Evolutionary conservation across 2,329 filamentous ascomycete species (phyloP).

Genomic region (Huntiella abstrusa): DNA sequence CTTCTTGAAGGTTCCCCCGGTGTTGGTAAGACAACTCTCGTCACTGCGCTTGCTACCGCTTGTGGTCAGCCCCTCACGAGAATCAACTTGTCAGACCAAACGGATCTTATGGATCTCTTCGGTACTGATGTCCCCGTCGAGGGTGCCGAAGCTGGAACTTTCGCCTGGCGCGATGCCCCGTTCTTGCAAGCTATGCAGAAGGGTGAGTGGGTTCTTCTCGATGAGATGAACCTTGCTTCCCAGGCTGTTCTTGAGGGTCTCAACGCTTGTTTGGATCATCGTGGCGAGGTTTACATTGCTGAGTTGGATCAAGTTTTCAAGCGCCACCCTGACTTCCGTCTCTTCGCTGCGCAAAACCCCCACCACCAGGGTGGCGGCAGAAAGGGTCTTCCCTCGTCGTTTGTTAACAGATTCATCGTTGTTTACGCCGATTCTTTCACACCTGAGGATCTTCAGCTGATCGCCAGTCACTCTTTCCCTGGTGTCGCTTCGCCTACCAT

Average conservation of each 20-base stretch:
- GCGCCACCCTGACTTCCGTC: constrained; percentile 71
- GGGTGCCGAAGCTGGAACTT: constrained; percentile 75
- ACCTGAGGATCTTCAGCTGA: constrained; percentile 59
- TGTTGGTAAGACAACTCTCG: constrained; percentile 89
- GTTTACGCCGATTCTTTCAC: constrained; percentile 89
- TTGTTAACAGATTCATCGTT: constrained; percentile 95
- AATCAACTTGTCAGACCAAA: constrained; percentile 96
- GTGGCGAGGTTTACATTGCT: constrained; percentile 86
- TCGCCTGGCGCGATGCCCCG: constrained; percentile 88
- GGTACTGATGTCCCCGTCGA: constrained; percentile 92
- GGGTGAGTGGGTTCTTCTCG: constrained; percentile 88
- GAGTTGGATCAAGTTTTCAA: constrained; percentile 90
- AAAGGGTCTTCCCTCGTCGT: constrained; percentile 85
- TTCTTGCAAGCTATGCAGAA: constrained; percentile 94
- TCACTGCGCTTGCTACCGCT: constrained; percentile 64
- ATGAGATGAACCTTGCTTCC: constrained; percentile 97
- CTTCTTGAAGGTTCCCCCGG: constrained; percentile 93
- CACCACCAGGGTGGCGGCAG: constrained; percentile 92
- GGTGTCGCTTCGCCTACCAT: constrained; percentile 39
- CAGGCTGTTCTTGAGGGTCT: constrained; percentile 92
- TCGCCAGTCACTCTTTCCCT: constrained; percentile 63
- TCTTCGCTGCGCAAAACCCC: constrained; percentile 94
- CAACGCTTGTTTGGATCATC: constrained; percentile 90
- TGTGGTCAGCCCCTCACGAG: constrained; percentile 70
- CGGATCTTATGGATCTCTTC: constrained; percentile 92